Evolutionary conservation across 1,139 yeast species (phyloP).

Genomic region (Blastobotrys malaysiensis): DNA sequence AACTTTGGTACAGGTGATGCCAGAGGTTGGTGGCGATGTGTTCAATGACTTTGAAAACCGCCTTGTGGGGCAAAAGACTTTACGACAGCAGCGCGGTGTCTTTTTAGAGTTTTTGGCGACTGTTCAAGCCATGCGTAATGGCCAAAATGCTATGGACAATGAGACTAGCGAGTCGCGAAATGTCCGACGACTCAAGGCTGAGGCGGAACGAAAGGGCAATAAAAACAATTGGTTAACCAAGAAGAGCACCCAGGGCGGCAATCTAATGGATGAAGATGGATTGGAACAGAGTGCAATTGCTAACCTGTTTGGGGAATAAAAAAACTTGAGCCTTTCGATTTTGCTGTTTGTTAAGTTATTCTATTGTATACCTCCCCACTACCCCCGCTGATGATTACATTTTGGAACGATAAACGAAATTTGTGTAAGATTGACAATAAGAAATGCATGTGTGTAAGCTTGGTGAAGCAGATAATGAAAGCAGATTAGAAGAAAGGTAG

Average conservation of each 20-base stretch:
- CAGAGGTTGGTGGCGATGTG: conserved; percentile 33
- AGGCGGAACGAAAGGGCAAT: conserved; percentile 33
- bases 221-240: conserved; percentile 30
- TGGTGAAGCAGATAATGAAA: too few species aligned
- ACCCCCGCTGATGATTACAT: not conserved
- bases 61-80: conserved; percentile 54
- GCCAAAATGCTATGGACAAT: conserved; percentile 25
- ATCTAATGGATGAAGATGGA: conserved; percentile 52
- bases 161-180: conserved; percentile 38
- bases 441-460: not conserved
- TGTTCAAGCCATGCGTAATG: conserved; percentile 29
- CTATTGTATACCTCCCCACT: too few species aligned
- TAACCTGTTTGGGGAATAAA: conserved; percentile 17
- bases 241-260: conserved; percentile 45
- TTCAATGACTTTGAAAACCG: conserved; percentile 49
- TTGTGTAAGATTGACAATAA: not conserved
- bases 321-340: not conserved
- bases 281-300: conserved; percentile 16
- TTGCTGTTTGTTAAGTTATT: not conserved
- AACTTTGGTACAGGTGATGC: conserved; percentile 34
- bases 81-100: conserved; percentile 70
- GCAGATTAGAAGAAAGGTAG: too few species aligned
- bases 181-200: conserved; percentile 35
- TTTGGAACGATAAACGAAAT: not conserved
- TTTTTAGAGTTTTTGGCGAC: conserved; percentile 56